These are phyloP conservation scores for Cutaneotrichosporon daszewskae DNA, from an alignment of 1,284 basidiomycete species.

Conservation along the genomic window DNA sequence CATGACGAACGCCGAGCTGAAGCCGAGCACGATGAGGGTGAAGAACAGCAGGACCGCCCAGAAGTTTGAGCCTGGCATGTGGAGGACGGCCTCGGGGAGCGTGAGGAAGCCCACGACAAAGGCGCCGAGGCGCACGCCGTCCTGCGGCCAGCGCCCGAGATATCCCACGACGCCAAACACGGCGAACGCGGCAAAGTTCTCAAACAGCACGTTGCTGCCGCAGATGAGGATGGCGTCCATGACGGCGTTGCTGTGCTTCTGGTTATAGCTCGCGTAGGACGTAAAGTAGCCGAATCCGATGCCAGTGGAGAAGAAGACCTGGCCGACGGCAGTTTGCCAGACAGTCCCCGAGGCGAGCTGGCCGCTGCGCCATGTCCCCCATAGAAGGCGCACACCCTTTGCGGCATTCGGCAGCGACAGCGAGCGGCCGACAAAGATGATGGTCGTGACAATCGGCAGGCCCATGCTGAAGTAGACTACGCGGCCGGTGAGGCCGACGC, in stretches of 20 bases:
- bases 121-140: constrained; percentile 28
- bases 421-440: constrained; percentile 23
- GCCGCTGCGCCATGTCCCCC: constrained; percentile 20
- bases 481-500: constrained; percentile 21
- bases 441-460: constrained; percentile 25
- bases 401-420: constrained; percentile 20
- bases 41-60: constrained; percentile 25
- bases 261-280: constrained; percentile 24
- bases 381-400: constrained; percentile 18
- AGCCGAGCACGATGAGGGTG: constrained; percentile 24
- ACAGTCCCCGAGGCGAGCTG: constrained; percentile 13
- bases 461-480: constrained; percentile 28
- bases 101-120: constrained; percentile 33
- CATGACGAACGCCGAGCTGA: constrained; percentile 24
- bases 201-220: constrained; percentile 21
- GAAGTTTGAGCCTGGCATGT: constrained; percentile 26
- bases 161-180: constrained; percentile 23
- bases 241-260: constrained; percentile 25
- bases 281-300: constrained; percentile 28
- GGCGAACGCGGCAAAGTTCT: constrained; percentile 24
- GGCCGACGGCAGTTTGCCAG: constrained; percentile 24
- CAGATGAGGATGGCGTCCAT: constrained; percentile 25
- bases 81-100: constrained; percentile 21
- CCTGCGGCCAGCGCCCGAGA: constrained; percentile 20
- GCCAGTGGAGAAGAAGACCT: constrained; percentile 28